phyloP scores from a whole-genome alignment of 2,329 filamentous ascomycete genomes.

The Seiridium cupressi region DNA sequence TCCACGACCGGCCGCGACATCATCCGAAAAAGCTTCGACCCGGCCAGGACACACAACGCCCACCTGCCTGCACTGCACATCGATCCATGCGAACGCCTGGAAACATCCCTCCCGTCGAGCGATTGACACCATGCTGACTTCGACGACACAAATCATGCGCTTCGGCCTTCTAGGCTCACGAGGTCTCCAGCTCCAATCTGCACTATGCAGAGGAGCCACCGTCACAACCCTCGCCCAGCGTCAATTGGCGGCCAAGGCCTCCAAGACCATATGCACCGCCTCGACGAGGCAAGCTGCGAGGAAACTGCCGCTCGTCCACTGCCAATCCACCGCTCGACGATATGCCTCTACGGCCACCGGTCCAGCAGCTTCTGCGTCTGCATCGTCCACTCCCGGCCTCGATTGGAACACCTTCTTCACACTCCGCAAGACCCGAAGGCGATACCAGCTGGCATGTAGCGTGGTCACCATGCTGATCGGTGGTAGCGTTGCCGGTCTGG shows the following conservation, averaged over 20 bases:
- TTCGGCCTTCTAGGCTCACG: conserved; percentile 24
- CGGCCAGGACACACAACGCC: no score
- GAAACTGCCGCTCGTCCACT: conserved; percentile 17
- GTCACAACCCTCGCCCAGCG: conserved; percentile 15
- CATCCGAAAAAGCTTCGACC: no score
- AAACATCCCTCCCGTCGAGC: background rate
- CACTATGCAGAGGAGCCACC: conserved; percentile 21
- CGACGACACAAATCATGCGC: conserved; percentile 20
- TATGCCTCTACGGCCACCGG: conserved; percentile 25
- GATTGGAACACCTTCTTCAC: conserved; percentile 94
- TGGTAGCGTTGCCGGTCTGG: conserved; percentile 60
- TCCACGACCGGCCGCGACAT: no score
- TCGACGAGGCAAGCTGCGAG: background rate
- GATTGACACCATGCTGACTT: conserved; percentile 7
- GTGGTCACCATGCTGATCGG: conserved; percentile 61
- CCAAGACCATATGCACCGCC: conserved; percentile 2
- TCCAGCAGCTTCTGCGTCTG: conserved; percentile 12
- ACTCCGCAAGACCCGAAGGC: conserved; percentile 80
- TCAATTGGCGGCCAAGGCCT: conserved; percentile 17
- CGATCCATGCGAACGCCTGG: background rate
- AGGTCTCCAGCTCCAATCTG: conserved; percentile 23
- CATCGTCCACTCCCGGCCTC: conserved; percentile 38
- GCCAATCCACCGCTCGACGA: conserved; percentile 22
- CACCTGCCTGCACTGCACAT: no score
- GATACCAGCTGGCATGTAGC: conserved; percentile 79